A percentile compares a stretch with the other conserved stretches of the same genome.
Conservation (phyloP, 2,329 filamentous ascomycete species). For the Fusarium dlaminii region DNA sequence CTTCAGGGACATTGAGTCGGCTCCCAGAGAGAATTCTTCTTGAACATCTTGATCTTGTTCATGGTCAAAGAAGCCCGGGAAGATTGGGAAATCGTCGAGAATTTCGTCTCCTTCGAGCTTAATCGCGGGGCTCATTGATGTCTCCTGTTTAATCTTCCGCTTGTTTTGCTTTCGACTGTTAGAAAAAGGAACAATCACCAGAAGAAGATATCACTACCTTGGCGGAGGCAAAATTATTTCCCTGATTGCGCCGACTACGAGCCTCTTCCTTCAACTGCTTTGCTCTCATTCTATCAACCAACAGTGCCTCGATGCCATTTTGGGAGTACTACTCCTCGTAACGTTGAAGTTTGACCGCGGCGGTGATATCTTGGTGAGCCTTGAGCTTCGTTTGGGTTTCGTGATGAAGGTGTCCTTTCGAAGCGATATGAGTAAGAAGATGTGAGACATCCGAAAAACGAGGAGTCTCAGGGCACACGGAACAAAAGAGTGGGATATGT, state of each 20-base stretch:
- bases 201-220: constrained; percentile 34
- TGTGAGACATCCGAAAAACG: constrained; percentile 91
- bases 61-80: constrained; percentile 42
- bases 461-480: constrained; percentile 81
- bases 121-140: constrained; percentile 26
- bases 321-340: constrained; percentile 83
- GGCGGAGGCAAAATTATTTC: constrained; percentile 19
- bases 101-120: constrained; percentile 45
- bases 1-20: constrained; percentile 64
- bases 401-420: constrained; percentile 89
- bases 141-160: constrained; percentile 44
- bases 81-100: constrained; percentile 40
- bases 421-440: constrained; percentile 89
- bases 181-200: not conserved
- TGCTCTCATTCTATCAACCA: constrained; percentile 79
- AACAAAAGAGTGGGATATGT: constrained; percentile 78
- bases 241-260: constrained; percentile 60
- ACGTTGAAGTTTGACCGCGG: constrained; percentile 68
- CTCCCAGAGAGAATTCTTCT: constrained; percentile 40
- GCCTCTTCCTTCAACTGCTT: constrained; percentile 74
- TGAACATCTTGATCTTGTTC: constrained; percentile 43
- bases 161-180: constrained; percentile 39
- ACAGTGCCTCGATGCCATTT: constrained; percentile 75
- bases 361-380: constrained; percentile 71
- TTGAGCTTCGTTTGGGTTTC: constrained; percentile 84